Evolutionary conservation across 106 monocot species (phyloP).

Genomic region (Amphibolis antarctica): DNA sequence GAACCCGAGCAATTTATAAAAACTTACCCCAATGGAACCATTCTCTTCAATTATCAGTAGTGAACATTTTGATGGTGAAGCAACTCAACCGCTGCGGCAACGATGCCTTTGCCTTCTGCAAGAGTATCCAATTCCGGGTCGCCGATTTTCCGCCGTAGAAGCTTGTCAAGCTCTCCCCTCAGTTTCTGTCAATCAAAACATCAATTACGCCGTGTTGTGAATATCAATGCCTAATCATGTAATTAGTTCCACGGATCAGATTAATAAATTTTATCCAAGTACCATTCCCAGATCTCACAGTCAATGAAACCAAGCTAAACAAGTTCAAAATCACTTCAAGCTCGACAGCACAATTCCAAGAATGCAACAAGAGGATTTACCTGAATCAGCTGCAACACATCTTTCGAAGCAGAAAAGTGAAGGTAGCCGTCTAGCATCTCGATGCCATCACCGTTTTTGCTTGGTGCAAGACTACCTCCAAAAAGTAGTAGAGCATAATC

Average conservation of each 20-base stretch:
- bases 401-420: conserved; percentile 82
- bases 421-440: conserved; percentile 96
- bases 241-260: too few relatives aligned
- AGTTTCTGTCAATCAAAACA: conserved; percentile 34
- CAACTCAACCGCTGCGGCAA: conserved; percentile 64
- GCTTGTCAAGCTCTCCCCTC: conserved; percentile 71
- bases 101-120: conserved; percentile 53
- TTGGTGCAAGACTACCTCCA: conserved; percentile 55
- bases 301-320: not conserved
- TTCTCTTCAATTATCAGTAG: conserved; percentile 11
- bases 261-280: too few relatives aligned
- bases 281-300: not conserved
- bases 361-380: conserved; percentile 13
- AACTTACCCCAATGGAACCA: too few relatives aligned
- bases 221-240: too few relatives aligned
- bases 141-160: conserved; percentile 71
- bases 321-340: too few relatives aligned
- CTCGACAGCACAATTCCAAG: not conserved
- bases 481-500: conserved; percentile 92
- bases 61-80: conserved; percentile 31
- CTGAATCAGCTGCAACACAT: conserved; percentile 74
- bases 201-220: too few relatives aligned
- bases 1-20: too few relatives aligned
- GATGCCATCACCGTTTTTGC: conserved; percentile 68
- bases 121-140: conserved; percentile 49